Base-by-base conservation (phyloP, 2,329 filamentous ascomycete species). In the Pseudopithomyces maydicus region DNA sequence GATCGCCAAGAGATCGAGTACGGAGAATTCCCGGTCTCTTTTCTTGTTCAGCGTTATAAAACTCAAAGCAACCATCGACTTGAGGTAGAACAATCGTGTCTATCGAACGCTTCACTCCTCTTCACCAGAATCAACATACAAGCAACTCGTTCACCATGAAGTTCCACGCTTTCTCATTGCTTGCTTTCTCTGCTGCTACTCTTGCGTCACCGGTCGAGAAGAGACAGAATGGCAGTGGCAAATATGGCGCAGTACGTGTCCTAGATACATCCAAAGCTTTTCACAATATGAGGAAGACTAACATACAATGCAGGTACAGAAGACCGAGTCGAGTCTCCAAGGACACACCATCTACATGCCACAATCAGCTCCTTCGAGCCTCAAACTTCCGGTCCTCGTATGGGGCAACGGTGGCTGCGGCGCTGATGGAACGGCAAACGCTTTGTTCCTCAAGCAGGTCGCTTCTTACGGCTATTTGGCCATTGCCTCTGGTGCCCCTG, bases 351-450 rank as follows among this genome's bases (percentile, higher is more conserved):
- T 64, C 44, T 65, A 64, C 60, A 52, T 59, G 45, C 56, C 57
- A 4, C 41, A 50, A 19, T 54, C 58, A 50, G 26, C 54, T 5
- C 54, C 42, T 35, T 36, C 35, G 35, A 52, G 42, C 20, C 35
- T 19, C 5, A 63, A 61, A 32, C 54, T 67, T 15, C 67, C 66
- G 19, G 65, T 69, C 1, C 39, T 70, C 5, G 52, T 65, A 23
- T 70, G 67, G 67, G 65, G 65, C 26, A 69, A 70, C 52, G 66
- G 67, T 19, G 66, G 55, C 36, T 69, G 66, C 57, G 55, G 52
- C 23, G 55, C 58, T 23, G 58, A 69, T 14, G 67, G 59, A 7
- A 57, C 54, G 11, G 46, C 49, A 6, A 56, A 62, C 42, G 43
- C 26, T 4, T 50, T 59, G 12, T 52, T 69, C 29, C 58, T 69